A percentile compares a stretch with the other conserved stretches of the same genome.
Evolutionary conservation across 2,329 filamentous ascomycete species (phyloP).

Genomic region (Penicillium nordicum): DNA sequence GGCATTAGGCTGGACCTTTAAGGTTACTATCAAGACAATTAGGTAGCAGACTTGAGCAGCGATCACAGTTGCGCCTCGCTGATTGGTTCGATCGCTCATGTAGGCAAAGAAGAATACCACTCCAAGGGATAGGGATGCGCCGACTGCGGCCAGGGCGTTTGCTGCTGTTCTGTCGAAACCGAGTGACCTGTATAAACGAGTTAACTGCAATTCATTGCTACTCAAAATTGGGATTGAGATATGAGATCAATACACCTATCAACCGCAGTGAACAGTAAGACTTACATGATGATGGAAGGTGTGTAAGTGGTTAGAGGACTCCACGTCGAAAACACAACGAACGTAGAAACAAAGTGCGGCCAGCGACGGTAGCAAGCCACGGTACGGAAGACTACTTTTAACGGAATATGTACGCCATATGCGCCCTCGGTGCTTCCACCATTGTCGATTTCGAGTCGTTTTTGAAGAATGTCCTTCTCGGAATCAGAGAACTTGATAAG

Average conservation of each 20-base stretch:
- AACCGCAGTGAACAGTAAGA: neutral
- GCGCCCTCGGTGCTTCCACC: neutral
- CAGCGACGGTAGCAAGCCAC: neutral
- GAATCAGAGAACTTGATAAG: neutral
- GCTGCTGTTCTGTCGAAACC: neutral
- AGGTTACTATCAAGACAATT: neutral
- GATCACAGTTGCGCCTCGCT: neutral
- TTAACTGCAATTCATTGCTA: no score
- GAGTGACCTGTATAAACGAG: neutral
- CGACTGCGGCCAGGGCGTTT: neutral
- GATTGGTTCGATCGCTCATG: neutral
- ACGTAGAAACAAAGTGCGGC: neutral
- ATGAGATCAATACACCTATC: neutral
- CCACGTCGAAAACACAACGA: neutral
- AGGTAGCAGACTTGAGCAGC: neutral
- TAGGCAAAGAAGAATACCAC: neutral
- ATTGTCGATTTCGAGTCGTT: neutral
- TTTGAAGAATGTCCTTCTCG: neutral
- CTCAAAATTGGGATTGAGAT: no score
- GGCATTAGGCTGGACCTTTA: neutral
- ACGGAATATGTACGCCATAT: neutral
- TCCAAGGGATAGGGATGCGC: neutral
- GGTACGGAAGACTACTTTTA: neutral
- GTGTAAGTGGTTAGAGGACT: neutral
- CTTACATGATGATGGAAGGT: neutral